Percentiles rank a stretch among this genome's conserved stretches.
Evolutionary conservation across 805 yeast species (phyloP).

Genomic region (Starmera dryadoides): DNA sequence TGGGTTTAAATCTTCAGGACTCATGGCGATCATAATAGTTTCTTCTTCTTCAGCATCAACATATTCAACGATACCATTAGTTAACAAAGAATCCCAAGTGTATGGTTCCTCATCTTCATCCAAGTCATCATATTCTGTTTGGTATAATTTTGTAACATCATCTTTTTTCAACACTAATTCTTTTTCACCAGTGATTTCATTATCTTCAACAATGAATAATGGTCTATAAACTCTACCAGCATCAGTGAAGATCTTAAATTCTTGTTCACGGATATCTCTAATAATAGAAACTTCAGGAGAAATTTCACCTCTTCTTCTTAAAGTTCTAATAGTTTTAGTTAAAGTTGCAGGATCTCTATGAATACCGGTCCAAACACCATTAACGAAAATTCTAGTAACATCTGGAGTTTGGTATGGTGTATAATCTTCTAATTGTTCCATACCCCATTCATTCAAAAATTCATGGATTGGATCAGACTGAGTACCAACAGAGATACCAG

Average conservation of each 20-base stretch:
- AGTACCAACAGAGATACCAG: slow-evolving; percentile 96
- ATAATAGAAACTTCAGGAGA: slow-evolving; percentile 95
- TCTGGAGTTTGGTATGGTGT: slow-evolving; percentile 88
- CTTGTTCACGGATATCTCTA: slow-evolving; percentile 94
- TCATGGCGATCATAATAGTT: slow-evolving; percentile 97
- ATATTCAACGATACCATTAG: slow-evolving; percentile 87
- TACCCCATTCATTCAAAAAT: slow-evolving; percentile 97
- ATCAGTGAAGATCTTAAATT: slow-evolving; percentile 92
- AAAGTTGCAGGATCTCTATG: slow-evolving; percentile 93
- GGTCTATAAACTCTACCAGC: slow-evolving; percentile 99
- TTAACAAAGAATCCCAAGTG: slow-evolving; percentile 81
- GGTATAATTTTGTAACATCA: slow-evolving; percentile 66
- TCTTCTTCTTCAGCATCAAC: slow-evolving; percentile 99
- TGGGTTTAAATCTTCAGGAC: slow-evolving; percentile 90
- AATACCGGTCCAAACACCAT: slow-evolving; percentile 99
- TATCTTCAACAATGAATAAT: slow-evolving; percentile 86
- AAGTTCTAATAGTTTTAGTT: slow-evolving; percentile 81
- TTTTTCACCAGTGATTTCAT: slow-evolving; percentile 51
- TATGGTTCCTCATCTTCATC: slow-evolving; percentile 46
- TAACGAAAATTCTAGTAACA: slow-evolving; percentile 90
- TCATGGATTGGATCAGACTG: slow-evolving; percentile 93
- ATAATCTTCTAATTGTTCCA: slow-evolving; percentile 95
- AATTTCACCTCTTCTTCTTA: slow-evolving; percentile 93
- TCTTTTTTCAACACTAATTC: slow-evolving; percentile 81
- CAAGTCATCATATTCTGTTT: slow-evolving; percentile 50